Base-by-base conservation (phyloP, 768 basidiomycete species). In the Tylopilus felleus region DNA sequence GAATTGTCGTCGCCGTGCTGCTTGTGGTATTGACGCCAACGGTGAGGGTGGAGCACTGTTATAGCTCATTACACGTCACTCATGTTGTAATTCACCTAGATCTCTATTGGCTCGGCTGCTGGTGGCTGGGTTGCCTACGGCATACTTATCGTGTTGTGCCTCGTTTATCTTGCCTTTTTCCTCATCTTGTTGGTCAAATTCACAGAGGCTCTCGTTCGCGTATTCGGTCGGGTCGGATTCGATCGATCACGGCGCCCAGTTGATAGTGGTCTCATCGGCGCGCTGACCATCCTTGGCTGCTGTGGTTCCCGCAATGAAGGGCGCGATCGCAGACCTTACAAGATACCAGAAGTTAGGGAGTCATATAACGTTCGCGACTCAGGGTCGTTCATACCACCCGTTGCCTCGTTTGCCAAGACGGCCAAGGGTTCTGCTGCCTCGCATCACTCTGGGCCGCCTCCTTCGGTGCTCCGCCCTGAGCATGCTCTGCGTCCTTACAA, bases 111-210 rank as follows among this genome's bases (percentile, higher is more conserved):
- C 31, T 64, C 77, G 47, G 84, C 87, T 23, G 85, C 94, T 17
- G 83, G 83, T 17, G 88, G 90, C 51, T 99, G 96, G 97, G 85
- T 99, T 16, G 85, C 94, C 13, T 98, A 96, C 69, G 90, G 92
- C 61, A 86, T 98, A 54, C 78, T 98, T 55, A 75, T 94, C 62
- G 88, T 97, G 47, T 75, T 91, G 27, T 81, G 81, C 12, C 77
- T 98, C 53, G 85, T 92, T 43, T 93, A 95, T 68, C 75, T 93
- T 12, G 85, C 88, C n/a, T 83, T 96, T 61, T 65, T 83, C 45
- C 71, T 90, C 52, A 89, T 97, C 79, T 81, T 98, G 38, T 48
- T 88, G 35, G 83, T 88, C 73, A 99, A 99, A 74, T 60, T 96
- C 47, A 64, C 88, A 41, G 96, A 98, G 68, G 93, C 84, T 9